phyloP scores from a whole-genome alignment of 805 yeast genomes.

The Starmerella scarabaei region DNA sequence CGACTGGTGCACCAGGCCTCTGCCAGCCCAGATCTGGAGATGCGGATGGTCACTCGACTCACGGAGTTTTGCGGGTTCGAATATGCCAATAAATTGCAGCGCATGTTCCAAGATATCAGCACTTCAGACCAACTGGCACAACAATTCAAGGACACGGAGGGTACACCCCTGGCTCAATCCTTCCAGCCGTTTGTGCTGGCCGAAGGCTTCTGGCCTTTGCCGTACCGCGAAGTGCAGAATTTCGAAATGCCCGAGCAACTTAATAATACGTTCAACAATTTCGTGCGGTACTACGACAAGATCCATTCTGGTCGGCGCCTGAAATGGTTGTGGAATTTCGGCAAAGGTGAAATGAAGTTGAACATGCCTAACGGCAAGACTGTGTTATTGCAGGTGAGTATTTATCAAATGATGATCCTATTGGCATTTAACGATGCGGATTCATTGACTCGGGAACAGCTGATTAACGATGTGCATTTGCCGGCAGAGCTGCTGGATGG shows the following conservation, averaged over 20 bases:
- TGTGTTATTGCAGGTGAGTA: conserved; percentile 52
- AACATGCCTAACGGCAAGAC: conserved; percentile 60
- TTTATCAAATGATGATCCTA: conserved; percentile 76
- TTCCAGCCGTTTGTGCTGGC: conserved; percentile 72
- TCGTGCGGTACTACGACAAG: conserved; percentile 53
- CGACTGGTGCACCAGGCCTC: conserved; percentile 80
- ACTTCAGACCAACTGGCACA: conserved; percentile 63
- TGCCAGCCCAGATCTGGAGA: conserved; percentile 74
- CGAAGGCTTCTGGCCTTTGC: conserved; percentile 80
- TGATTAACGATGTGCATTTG: conserved; percentile 56
- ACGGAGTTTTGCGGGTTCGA: conserved; percentile 85
- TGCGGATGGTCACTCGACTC: conserved; percentile 66
- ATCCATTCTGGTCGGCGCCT: conserved; percentile 80
- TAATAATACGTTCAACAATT: conserved; percentile 47
- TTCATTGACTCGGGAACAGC: conserved; percentile 44
- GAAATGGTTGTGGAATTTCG: conserved; percentile 92
- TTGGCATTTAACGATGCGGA: conserved; percentile 67
- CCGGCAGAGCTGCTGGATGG: conserved; percentile 53
- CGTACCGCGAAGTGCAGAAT: conserved; percentile 31
- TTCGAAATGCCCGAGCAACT: conserved; percentile 60
- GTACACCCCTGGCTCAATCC: conserved; percentile 29
- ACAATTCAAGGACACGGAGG: conserved; percentile 34
- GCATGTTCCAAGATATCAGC: conserved; percentile 90
- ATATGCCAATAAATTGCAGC: conserved; percentile 83
- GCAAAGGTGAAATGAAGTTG: conserved; percentile 83